Base-by-base conservation (phyloP, 495 filamentous ascomycete species). In the Penicillium atrosanguineum region DNA sequence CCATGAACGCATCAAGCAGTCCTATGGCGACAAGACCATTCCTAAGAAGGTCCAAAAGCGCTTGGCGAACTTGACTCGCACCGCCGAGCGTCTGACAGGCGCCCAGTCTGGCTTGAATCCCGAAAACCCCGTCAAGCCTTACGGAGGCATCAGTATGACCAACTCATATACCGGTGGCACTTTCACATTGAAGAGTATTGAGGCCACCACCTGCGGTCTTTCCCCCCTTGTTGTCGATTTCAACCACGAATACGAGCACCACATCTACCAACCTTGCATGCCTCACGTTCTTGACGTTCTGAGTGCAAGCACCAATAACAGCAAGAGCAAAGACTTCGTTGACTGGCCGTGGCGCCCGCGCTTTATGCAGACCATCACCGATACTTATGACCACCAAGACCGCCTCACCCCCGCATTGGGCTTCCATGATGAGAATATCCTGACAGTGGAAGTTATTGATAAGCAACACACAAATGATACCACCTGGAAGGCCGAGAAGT, bases 201-300 rank as follows among this genome's bases (percentile, higher is more conserved):
- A 67, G 19, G 73, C 61, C 6, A 72, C 67, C 25, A 67, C 71
- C 11, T 77, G 74, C 41, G 73, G 73, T 37, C 56, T 73, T 42
- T 59, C 57, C n/a, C 74, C 74, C 8, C 56, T 77, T 16, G 66
- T 70, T 19, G 70, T 69, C n/a, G 74, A 77, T 43, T 77, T 77
- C 50, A 69, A 70, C 44, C 60, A 63, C 18, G 74, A 77, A 48
- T 64, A 69, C 37, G 57, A 64, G 41, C 52, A 69, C 29, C 70
- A 72, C 34, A 72, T 74, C 31, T 76, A 77, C 48, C 71, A 77
- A 44, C 74, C 74, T 1, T 77, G 74, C 56, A 57, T 76, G 29
- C 65, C 73, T 6, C 73, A 75, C 16, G 53, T 77, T 31, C 53
- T 77, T 16, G 62, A 69, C 7, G 59, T 70, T 20, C 52, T 77